A percentile compares a stretch with the other conserved stretches of the same genome.
These are phyloP conservation scores for Pleurostoma richardsiae DNA, from an alignment of 2,329 filamentous ascomycete species.

Conservation along the genomic window DNA sequence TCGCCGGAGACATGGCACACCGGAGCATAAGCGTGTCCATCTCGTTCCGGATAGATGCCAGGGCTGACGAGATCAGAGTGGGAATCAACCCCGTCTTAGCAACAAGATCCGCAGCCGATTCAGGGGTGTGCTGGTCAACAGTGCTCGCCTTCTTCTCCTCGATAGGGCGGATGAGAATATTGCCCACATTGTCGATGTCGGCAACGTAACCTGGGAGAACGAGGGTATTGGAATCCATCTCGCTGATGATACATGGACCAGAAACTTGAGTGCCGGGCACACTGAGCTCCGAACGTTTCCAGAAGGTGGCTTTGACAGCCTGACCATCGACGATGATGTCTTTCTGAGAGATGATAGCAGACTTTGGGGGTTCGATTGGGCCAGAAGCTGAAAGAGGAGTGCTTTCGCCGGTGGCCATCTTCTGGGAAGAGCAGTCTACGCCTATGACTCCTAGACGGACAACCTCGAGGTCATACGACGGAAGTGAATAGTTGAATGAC, in stretches of 20 bases:
- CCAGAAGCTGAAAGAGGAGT: background rate
- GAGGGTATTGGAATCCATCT: slow-evolving; percentile 47
- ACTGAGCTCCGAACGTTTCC: slow-evolving; percentile 34
- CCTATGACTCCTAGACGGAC: slow-evolving; percentile 40
- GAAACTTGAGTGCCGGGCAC: slow-evolving; percentile 31
- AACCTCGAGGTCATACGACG: slow-evolving; percentile 37
- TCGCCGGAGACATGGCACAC: slow-evolving; percentile 44
- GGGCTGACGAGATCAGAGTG: slow-evolving; percentile 35
- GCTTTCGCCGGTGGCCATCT: slow-evolving; percentile 5
- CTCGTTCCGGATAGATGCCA: slow-evolving; percentile 39
- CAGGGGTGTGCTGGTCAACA: slow-evolving; percentile 23
- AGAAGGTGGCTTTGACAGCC: slow-evolving; percentile 32
- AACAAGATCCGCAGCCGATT: slow-evolving; percentile 28
- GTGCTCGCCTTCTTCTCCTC: slow-evolving; percentile 18
- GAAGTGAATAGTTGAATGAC: slow-evolving; percentile 37
- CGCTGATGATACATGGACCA: slow-evolving; percentile 40
- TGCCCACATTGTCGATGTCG: slow-evolving; percentile 40
- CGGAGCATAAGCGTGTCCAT: slow-evolving; percentile 48
- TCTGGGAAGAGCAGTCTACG: slow-evolving; percentile 31
- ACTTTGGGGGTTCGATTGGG: slow-evolving; percentile 17
- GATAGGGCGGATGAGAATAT: slow-evolving; percentile 38
- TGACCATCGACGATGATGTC: slow-evolving; percentile 32
- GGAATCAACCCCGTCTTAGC: slow-evolving; percentile 33
- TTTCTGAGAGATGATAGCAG: slow-evolving; percentile 30
- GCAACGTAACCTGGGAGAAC: slow-evolving; percentile 40